These are phyloP conservation scores for Calcarisporium arbuscula DNA, from an alignment of 2,329 filamentous ascomycete species.

Conservation along the genomic window DNA sequence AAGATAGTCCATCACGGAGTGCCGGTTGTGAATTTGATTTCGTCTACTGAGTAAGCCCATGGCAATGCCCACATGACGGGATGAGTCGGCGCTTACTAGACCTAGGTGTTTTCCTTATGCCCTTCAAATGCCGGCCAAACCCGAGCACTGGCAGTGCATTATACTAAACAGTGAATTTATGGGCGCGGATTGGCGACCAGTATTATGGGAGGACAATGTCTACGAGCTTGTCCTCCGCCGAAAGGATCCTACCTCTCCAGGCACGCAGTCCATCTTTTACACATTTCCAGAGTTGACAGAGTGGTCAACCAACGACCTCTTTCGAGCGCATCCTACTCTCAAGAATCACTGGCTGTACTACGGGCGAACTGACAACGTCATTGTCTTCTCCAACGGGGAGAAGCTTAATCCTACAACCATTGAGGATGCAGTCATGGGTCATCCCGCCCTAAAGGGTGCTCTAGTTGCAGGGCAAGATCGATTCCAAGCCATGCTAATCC, in stretches of 20 bases:
- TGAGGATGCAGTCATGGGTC: conserved; percentile 22
- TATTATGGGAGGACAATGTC: conserved; percentile 2
- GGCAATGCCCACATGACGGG: too few species aligned
- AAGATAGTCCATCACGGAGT: conserved; percentile 28
- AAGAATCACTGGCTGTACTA: conserved; percentile 25
- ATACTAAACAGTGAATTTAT: conserved; percentile 31
- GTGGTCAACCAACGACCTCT: conserved; percentile 39
- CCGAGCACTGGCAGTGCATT: conserved; percentile 34
- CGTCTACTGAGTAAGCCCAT: conserved; percentile 32
- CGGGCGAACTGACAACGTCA: conserved; percentile 30
- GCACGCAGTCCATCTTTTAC: conserved; percentile 31
- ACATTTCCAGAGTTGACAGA: conserved; percentile 33
- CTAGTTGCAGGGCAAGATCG: conserved; percentile 35
- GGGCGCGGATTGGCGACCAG: conserved; percentile 31
- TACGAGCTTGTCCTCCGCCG: conserved; percentile 22
- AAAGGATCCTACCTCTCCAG: conserved; percentile 13
- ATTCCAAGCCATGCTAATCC: conserved; percentile 39
- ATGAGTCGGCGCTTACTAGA: not conserved
- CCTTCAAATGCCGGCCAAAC: conserved; percentile 23
- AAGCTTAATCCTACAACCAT: conserved; percentile 34
- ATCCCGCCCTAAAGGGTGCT: conserved; percentile 21
- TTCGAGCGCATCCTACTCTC: conserved; percentile 25
- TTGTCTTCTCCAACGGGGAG: conserved; percentile 32
- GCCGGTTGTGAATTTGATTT: conserved; percentile 28
- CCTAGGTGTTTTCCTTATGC: conserved; percentile 27